Evolutionary conservation across 805 yeast species (phyloP), one percentile per base, ranked within the genome.

Genomic region (Wickerhamiella allomyrinae): DNA sequence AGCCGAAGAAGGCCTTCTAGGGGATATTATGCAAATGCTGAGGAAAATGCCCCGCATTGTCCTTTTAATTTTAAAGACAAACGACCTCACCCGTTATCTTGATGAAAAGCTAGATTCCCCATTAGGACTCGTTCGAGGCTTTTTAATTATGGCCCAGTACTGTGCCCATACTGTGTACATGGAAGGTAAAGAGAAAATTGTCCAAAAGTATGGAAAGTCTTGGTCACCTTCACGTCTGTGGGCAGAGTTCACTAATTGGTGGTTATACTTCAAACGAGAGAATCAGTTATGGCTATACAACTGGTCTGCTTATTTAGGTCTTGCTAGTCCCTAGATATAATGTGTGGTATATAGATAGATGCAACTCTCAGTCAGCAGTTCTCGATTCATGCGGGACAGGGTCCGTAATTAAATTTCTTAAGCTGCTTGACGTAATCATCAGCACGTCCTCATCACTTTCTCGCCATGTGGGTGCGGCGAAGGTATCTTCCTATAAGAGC

Each of bases 71-170:
- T 65, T 91, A 54, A 91, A 91, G 57, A 93, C 99, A 0, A 91
- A 91, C 57, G 99, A 91, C 62, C 68, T 91, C 40, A 85, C 94
- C 0, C 70, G 99, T 53, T 79, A 77, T 52, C 66, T 91, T 38
- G 98, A 91, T 59, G 97, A 89, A 55, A 67, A 73, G 42, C 67
- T 89, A 43, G 73, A 80, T 37, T 76, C 77, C 46, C 94, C 95
- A 0, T 61, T 87, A 37, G 96, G 97, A 0, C 79, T 82, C 5
- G 89, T 83, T 55, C 67, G 95, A 39, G 81, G 94, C 0, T 89
- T 91, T 50, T 62, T 87, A 49, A 84, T 91, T 34, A 71, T 91
- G 79, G 91, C 95, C 2, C 73, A 75, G 24, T 89, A 91, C 58
- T 91, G 97, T 64, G 87, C 96, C 0, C 63, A 65, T 20, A 74